These are phyloP conservation scores for Sphaerobolus stellatus DNA, from an alignment of 1,284 basidiomycete genomes.

Conservation along the genomic window DNA sequence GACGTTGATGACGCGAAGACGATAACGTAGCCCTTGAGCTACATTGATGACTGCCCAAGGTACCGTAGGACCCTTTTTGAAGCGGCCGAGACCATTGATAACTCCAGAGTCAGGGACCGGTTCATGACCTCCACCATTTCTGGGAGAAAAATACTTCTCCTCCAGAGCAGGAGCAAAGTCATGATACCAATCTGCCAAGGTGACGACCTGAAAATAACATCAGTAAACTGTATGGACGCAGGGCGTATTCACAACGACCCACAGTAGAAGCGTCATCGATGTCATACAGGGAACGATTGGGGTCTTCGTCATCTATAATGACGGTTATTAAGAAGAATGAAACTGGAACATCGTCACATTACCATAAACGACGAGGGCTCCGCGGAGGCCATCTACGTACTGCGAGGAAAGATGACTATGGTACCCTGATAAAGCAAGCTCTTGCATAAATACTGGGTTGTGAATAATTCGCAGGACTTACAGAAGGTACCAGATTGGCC, in stretches of 20 bases:
- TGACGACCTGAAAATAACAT: slow-evolving; percentile 19
- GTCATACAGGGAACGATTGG: not conserved
- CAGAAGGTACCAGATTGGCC: slow-evolving; percentile 37
- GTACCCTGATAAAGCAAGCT: slow-evolving; percentile 36
- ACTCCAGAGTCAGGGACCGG: slow-evolving; percentile 37
- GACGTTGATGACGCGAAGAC: slow-evolving; percentile 56
- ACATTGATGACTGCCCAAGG: slow-evolving; percentile 40
- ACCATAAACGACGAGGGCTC: slow-evolving; percentile 3
- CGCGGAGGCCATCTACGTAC: slow-evolving; percentile 45
- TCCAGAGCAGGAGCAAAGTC: slow-evolving; percentile 12
- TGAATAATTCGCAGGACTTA: slow-evolving; percentile 19
- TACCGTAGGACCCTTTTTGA: slow-evolving; percentile 17
- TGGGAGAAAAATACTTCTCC: not conserved
- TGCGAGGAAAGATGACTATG: slow-evolving; percentile 39
- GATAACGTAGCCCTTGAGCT: slow-evolving; percentile 50
- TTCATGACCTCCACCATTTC: not conserved
- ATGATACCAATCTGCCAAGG: slow-evolving; percentile 29
- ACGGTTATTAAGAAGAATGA: not conserved
- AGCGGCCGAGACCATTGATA: slow-evolving; percentile 32
- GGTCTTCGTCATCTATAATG: not conserved
- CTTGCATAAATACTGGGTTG: not conserved
- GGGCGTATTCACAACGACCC: not conserved
- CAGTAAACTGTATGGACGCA: not conserved
- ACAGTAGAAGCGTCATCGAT: not conserved
- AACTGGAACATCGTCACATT: not conserved